A percentile compares a stretch with the other conserved stretches of the same genome.
phyloP scores from a whole-genome alignment of 2,329 filamentous ascomycete species.

The Cryoendolithus antarcticus region DNA sequence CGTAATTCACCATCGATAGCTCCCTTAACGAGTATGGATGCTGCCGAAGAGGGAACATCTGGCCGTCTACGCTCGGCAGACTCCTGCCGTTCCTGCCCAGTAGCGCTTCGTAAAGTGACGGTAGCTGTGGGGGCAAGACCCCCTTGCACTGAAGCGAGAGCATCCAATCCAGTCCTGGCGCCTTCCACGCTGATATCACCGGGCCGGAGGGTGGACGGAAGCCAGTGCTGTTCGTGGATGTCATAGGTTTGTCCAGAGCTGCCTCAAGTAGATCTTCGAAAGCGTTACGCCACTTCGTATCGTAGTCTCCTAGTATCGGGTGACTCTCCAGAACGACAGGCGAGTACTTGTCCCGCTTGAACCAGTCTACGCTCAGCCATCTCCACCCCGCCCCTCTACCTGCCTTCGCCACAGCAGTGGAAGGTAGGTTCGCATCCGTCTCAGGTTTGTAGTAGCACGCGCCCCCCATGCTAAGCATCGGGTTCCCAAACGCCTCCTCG shows the following conservation, averaged over 20 bases:
- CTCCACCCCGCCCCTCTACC: too few species aligned
- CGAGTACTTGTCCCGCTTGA: conserved; percentile 39
- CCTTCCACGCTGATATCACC: conserved; percentile 14
- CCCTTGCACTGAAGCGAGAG: conserved; percentile 23
- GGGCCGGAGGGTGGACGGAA: conserved; percentile 8
- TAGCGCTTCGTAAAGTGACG: neutral
- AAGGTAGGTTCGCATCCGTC: conserved; percentile 7
- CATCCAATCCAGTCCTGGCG: conserved; percentile 25
- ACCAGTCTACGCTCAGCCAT: conserved; percentile 25
- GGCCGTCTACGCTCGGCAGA: too few species aligned
- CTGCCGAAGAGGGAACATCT: too few species aligned
- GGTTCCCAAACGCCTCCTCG: conserved; percentile 10
- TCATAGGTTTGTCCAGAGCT: conserved; percentile 23
- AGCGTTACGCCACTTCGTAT: conserved; percentile 41
- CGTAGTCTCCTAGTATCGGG: conserved; percentile 20
- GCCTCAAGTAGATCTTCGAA: conserved; percentile 47
- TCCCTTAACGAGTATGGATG: too few species aligned
- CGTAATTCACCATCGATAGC: too few species aligned
- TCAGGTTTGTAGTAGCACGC: conserved; percentile 12
- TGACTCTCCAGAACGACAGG: conserved; percentile 42
- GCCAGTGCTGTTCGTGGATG: conserved; percentile 10
- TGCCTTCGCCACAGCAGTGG: neutral
- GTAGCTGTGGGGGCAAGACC: conserved; percentile 19
- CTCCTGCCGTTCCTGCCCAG: too few species aligned
- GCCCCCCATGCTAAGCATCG: conserved; percentile 9